These are phyloP conservation scores for Ganoderma meredithae DNA, from an alignment of 1,284 basidiomycete species.

Conservation along the genomic window DNA sequence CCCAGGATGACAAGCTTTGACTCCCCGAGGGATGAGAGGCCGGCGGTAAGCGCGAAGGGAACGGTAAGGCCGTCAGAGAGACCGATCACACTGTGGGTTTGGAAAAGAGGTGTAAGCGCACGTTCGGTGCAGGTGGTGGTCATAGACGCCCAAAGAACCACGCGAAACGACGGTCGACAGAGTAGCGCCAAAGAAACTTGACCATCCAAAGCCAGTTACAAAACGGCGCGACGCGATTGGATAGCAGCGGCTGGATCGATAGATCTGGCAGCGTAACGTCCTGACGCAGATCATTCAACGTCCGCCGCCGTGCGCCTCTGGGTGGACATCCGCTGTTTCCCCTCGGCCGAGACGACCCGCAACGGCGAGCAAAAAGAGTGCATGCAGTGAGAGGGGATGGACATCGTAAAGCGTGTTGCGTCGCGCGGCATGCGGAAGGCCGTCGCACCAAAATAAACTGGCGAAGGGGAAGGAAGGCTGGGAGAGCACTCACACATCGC, in stretches of 20 bases:
- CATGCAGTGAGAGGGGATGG: not conserved
- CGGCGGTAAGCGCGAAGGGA: slow-evolving; percentile 90
- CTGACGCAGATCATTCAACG: not conserved
- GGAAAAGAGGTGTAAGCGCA: slow-evolving; percentile 15
- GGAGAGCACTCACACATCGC: slow-evolving; percentile 71
- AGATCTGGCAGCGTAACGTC: not conserved
- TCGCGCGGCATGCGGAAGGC: not conserved
- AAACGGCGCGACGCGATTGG: not conserved
- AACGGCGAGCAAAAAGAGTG: not conserved
- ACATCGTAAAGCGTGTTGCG: not conserved
- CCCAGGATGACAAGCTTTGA: slow-evolving; percentile 90
- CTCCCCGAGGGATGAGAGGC: slow-evolving; percentile 90
- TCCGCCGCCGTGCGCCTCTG: not conserved
- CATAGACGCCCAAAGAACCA: not conserved
- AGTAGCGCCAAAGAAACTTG: too few relatives aligned
- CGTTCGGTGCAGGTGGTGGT: not conserved
- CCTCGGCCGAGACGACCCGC: not conserved
- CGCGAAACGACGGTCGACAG: not conserved
- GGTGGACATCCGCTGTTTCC: not conserved
- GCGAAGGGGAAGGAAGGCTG: not conserved
- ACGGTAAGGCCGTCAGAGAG: slow-evolving; percentile 97
- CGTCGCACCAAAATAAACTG: not conserved
- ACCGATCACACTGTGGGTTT: slow-evolving; percentile 83
- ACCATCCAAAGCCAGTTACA: not conserved
- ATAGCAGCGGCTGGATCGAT: not conserved